These are phyloP conservation scores for Mentha longifolia DNA, from an alignment of 257 asterid genomes.

Conservation along the genomic window DNA sequence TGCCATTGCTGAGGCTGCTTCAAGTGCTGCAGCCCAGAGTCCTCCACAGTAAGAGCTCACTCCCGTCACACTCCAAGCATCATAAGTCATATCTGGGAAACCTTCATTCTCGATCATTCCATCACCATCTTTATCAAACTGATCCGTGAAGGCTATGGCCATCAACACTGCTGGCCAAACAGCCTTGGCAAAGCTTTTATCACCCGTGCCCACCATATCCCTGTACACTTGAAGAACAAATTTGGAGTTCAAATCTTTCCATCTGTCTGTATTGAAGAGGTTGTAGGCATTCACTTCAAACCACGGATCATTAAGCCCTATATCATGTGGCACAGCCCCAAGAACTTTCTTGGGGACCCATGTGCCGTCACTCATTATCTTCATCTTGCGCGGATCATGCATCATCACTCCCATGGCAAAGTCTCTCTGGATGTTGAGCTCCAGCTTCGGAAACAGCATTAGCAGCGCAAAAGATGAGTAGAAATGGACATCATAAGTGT, in stretches of 20 bases:
- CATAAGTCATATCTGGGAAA: slow-evolving; percentile 83
- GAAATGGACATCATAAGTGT: slow-evolving; percentile 82
- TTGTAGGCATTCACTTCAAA: slow-evolving; percentile 75
- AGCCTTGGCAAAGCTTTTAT: slow-evolving; percentile 62
- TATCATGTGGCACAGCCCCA: slow-evolving; percentile 90
- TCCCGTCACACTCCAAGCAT: slow-evolving; percentile 71
- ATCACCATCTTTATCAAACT: slow-evolving; percentile 77
- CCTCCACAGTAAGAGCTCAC: slow-evolving; percentile 82
- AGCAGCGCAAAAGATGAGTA: slow-evolving; percentile 68
- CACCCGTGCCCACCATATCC: slow-evolving; percentile 75
- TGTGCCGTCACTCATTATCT: slow-evolving; percentile 59
- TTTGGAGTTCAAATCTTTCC: slow-evolving; percentile 89
- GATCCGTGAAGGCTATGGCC: slow-evolving; percentile 88
- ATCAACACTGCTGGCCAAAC: slow-evolving; percentile 85
- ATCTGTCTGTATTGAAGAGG: slow-evolving; percentile 65
- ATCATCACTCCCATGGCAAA: slow-evolving; percentile 80
- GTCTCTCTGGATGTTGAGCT: slow-evolving; percentile 78
- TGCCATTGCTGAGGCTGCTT: slow-evolving; percentile 85
- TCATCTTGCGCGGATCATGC: slow-evolving; percentile 71
- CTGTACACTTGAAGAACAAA: slow-evolving; percentile 82
- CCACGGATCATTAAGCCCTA: slow-evolving; percentile 87
- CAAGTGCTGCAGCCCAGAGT: slow-evolving; percentile 81
- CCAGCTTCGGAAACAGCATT: slow-evolving; percentile 79
- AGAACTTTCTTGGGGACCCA: slow-evolving; percentile 63
- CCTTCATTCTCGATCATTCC: slow-evolving; percentile 89